These are phyloP conservation scores for Dactylorhiza incarnata DNA, from an alignment of 106 monocot genomes.

Conservation along the genomic window DNA sequence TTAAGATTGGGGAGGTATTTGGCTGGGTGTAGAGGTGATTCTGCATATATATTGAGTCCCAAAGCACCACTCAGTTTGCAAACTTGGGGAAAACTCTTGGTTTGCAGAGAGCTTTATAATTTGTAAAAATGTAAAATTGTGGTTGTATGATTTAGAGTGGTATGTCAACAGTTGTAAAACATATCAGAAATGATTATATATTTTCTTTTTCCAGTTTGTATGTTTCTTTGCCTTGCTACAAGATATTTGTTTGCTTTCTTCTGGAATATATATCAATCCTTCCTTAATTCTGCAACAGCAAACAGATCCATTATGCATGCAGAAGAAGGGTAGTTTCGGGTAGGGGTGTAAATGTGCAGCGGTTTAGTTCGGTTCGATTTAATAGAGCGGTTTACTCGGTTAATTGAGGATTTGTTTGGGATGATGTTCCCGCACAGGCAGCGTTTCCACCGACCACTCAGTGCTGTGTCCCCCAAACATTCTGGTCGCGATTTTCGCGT, in stretches of 20 bases:
- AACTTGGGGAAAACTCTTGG: background rate
- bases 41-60: slow-evolving; percentile 2
- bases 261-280: background rate
- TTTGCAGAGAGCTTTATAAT: background rate
- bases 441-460: too few relatives aligned
- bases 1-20: slow-evolving; percentile 4
- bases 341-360: too few relatives aligned
- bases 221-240: background rate
- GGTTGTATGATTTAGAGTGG: background rate
- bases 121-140: background rate
- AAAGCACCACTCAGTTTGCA: slow-evolving; percentile 5
- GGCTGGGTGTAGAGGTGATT: slow-evolving; percentile 1
- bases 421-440: too few relatives aligned
- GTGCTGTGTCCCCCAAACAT: too few relatives aligned
- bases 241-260: background rate
- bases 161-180: background rate
- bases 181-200: background rate
- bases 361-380: too few relatives aligned
- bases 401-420: too few relatives aligned
- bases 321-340: too few relatives aligned
- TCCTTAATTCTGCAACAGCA: background rate
- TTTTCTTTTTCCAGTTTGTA: background rate
- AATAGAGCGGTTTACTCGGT: too few relatives aligned
- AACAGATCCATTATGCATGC: too few relatives aligned
- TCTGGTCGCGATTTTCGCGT: too few relatives aligned